Base-by-base conservation (phyloP, 2,329 filamentous ascomycete species). In the Botrytis medusae region DNA sequence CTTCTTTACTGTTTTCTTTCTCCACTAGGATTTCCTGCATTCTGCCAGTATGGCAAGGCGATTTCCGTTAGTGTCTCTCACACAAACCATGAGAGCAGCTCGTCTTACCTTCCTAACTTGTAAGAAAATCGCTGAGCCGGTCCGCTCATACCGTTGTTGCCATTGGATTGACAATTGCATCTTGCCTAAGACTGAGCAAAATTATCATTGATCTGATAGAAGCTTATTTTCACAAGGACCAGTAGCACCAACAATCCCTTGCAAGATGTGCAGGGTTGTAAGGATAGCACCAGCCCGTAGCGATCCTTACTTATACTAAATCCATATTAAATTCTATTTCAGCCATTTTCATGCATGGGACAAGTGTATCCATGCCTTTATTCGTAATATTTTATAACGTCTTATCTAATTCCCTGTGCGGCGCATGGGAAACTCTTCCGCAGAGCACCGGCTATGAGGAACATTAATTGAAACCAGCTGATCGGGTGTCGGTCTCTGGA, bases 401-500 rank as follows among this genome's bases (percentile, higher is more conserved):
- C 64, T 72, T 74, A 62, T 60, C 73, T 73, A 71, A 69, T 72
- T 72, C 69, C 48, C 48, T 69, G 71, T 71, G 73, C 74, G 75
- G 76, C 75, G 74, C 68, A 69, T 77, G 73, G 69, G 74, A 74
- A 76, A 59, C 77, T 76, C 77, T 78, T 75, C 79, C 78, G 78
- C 74, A 77, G 73, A 75, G 75, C 65, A 71, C 77, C 74, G 76
- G 76, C 54, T 78, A 72, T 74, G 77, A 77, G 65, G 72, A 76
- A 77, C 78, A 78, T 78, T 74, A 78, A 70, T 73, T 76, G 64
- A 68, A 76, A 74, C 71, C 77, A 78, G 74, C 75, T 79, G 77
- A 79, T 79, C 75, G 71, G 72, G 40, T 14, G 29, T 68, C 51
- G 62, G 71, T 68, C 57, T 72, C 71, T 68, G 44, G 34, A 40